Base-by-base conservation (phyloP, 352 stramenopile genomes). In the Chrysophaeum taylorii region DNA sequence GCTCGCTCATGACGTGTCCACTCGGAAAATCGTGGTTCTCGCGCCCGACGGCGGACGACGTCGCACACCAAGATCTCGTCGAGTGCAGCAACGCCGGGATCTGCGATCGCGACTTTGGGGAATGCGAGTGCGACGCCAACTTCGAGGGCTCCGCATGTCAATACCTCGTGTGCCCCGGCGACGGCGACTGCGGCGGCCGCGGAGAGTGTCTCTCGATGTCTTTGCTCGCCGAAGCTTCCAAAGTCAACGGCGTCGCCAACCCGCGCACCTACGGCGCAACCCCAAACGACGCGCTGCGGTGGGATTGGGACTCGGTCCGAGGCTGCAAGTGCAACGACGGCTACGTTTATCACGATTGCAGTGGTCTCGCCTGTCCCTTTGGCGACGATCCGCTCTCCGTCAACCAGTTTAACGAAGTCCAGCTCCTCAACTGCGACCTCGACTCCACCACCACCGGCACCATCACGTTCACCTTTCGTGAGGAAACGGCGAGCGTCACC, bases 371-470 rank as follows among this genome's bases (percentile, higher is more conserved):
- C 14, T 96, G 90, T 60, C 88, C 89, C 12, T 75, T 75, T 14
- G 90, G 90, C 35, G 87, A 94, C 73, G 90, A 96, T 64, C 89
- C 90, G 16, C 79, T 92, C 57, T 94, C 84, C 0, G 82, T 75
- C 31, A 82, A 77, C 0, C 89, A 94, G 66, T 82, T 77, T n/a
- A 94, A 89, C 70, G 88, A 93, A 54, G 79, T 85, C 23, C 85
- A 93, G 73, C 77, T 89, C 71, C 43, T 90, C 27, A 86, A 83
- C 69, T 94, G 88, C 74, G 86, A 86, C 64, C 69, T 81, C 27
- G 39, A 38, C 33, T 50, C 68, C 1, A 69, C 72, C 4, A 85
- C 76, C 37, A 76, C 75, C 31, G 86, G 86, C 14, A 85, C 74
- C 61, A 94, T 96, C 71, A 87, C 84, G 18, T 75, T 96, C 31